phyloP scores from a whole-genome alignment of 2,329 filamentous ascomycete genomes.

The Diaporthe vexans region DNA sequence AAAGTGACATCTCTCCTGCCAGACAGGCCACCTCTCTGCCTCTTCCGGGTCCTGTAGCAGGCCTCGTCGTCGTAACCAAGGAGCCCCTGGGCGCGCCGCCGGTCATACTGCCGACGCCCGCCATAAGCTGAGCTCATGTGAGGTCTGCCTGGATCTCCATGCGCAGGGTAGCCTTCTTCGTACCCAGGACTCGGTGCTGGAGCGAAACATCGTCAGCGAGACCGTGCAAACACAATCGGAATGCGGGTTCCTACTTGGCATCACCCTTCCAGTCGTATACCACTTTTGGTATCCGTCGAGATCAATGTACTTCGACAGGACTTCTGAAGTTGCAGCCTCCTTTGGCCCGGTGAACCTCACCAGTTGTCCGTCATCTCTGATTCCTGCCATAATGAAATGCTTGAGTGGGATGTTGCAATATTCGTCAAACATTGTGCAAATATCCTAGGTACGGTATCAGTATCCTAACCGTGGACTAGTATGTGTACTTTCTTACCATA shows the following conservation, averaged over 20 bases:
- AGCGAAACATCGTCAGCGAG: not conserved
- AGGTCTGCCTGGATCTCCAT: conserved; percentile 43
- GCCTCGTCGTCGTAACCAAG: conserved; percentile 49
- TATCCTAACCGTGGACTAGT: not conserved
- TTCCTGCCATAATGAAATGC: conserved; percentile 66
- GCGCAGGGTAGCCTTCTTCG: conserved; percentile 44
- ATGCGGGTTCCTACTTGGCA: conserved; percentile 41
- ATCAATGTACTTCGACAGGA: conserved; percentile 46
- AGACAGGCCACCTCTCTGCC: conserved; percentile 47
- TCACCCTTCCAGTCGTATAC: conserved; percentile 39
- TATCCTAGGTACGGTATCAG: conserved; percentile 54
- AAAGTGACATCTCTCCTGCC: conserved; percentile 55
- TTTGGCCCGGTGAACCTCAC: conserved; percentile 62
- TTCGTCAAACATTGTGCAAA: conserved; percentile 65
- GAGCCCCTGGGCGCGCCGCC: conserved; percentile 45
- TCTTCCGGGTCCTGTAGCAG: conserved; percentile 54
- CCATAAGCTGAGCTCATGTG: conserved; percentile 43
- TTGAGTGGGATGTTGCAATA: conserved; percentile 66
- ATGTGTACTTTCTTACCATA: conserved; percentile 36
- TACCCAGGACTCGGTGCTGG: conserved; percentile 40
- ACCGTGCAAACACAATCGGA: conserved; percentile 44
- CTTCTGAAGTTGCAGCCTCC: conserved; percentile 37
- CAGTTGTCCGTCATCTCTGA: conserved; percentile 62
- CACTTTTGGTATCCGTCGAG: conserved; percentile 39
- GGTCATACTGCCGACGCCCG: conserved; percentile 47